These are phyloP conservation scores for Candida albicans DNA, from an alignment of 1,139 yeast species.

Conservation along the genomic window DNA sequence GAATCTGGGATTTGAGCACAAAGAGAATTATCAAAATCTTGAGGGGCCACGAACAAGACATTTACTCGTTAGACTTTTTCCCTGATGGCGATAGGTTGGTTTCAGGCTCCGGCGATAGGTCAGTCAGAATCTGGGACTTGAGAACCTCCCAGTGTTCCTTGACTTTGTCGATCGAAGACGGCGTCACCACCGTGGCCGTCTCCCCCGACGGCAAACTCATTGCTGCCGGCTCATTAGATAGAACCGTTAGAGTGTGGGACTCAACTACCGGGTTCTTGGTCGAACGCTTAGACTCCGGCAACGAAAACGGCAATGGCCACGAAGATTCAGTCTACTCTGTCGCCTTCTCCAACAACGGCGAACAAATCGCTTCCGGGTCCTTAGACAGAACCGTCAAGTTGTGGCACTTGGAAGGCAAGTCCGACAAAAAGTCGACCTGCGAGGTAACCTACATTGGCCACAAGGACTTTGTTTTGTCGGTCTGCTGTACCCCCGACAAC, in stretches of 20 bases:
- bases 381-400: conserved; percentile 94
- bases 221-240: conserved; percentile 95
- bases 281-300: conserved; percentile 89
- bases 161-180: conserved; percentile 91
- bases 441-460: conserved; percentile 95
- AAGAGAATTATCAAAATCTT: conserved; percentile 84
- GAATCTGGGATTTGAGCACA: conserved; percentile 94
- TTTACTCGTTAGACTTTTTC: conserved; percentile 92
- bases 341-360: conserved; percentile 88
- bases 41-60: conserved; percentile 97
- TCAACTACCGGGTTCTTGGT: conserved; percentile 90
- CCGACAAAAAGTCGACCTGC: conserved; percentile 64
- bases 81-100: conserved; percentile 94
- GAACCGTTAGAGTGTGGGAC: conserved; percentile 97
- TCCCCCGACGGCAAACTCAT: conserved; percentile 93
- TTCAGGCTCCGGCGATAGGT: conserved; percentile 95
- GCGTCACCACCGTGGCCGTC: conserved; percentile 96
- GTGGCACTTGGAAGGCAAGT: conserved; percentile 78
- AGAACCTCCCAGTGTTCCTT: conserved; percentile 87
- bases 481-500: conserved; percentile 92
- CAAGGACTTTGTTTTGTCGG: conserved; percentile 92
- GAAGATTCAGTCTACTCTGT: conserved; percentile 96
- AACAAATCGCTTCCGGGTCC: conserved; percentile 92
- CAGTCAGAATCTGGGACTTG: conserved; percentile 96
- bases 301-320: conserved; percentile 87